Conservation (phyloP, 352 stramenopile species). For the Phytophthora cryptogea region DNA sequence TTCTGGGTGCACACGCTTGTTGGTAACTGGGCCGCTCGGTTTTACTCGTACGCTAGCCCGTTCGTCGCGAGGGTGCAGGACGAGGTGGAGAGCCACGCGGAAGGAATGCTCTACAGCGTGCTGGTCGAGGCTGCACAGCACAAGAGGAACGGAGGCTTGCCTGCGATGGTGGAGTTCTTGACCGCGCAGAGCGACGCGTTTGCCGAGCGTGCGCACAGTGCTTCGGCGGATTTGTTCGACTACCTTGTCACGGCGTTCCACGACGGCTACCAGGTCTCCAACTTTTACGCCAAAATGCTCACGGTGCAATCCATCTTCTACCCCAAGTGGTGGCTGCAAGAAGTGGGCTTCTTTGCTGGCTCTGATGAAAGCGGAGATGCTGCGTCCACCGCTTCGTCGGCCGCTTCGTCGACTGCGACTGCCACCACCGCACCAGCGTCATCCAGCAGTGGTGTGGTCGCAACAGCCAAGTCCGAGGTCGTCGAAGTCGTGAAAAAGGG, state of each 20-base stretch:
- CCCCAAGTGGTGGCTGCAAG: constrained; percentile 82
- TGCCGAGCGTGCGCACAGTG: constrained; percentile 52
- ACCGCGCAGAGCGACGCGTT: constrained; percentile 56
- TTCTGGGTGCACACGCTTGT: constrained; percentile 87
- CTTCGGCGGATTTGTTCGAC: constrained; percentile 67
- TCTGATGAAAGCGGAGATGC: constrained; percentile 19
- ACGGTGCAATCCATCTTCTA: constrained; percentile 74
- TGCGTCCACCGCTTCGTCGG: constrained; percentile 4
- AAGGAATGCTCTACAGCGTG: constrained; percentile 42
- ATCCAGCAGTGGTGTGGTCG: constrained; percentile 20
- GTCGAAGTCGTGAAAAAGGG: constrained; percentile 20
- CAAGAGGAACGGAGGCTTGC: constrained; percentile 46
- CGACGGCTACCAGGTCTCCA: constrained; percentile 76
- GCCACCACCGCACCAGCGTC: constrained; percentile 9
- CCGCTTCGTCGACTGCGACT: constrained; percentile 4
- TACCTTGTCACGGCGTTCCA: constrained; percentile 81
- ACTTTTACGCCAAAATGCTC: constrained; percentile 49
- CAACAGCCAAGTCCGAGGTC: constrained; percentile 19
- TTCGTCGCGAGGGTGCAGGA: constrained; percentile 63
- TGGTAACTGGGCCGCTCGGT: constrained; percentile 82
- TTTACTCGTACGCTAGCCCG: constrained; percentile 73
- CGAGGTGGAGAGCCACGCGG: constrained; percentile 55
- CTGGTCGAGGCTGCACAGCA: constrained; percentile 39
- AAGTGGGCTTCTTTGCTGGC: constrained; percentile 73
- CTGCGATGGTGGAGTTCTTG: constrained; percentile 58